phyloP scores from a whole-genome alignment of 768 basidiomycete species.

The Boletus sp. region DNA sequence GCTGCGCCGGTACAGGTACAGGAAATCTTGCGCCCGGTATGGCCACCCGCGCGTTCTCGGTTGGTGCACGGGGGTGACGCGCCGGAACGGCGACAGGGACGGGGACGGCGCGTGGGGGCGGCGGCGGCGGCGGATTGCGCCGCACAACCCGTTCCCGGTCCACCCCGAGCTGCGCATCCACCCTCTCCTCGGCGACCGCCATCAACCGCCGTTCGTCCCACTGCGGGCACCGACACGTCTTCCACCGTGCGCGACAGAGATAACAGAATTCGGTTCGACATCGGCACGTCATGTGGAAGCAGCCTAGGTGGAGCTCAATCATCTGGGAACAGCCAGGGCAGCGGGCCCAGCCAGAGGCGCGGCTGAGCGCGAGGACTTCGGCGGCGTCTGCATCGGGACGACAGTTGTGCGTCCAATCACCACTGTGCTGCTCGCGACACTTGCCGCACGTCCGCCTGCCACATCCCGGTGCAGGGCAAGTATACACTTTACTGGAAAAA shows the following conservation, averaged over 20 bases:
- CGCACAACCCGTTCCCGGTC: slow-evolving; percentile 29
- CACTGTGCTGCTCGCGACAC: slow-evolving; percentile 25
- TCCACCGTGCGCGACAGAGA: slow-evolving; percentile 56
- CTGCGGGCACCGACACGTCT: slow-evolving; percentile 57
- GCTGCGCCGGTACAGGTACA: not conserved
- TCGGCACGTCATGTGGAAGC: slow-evolving; percentile 41
- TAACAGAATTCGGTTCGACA: slow-evolving; percentile 42
- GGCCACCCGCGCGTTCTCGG: not conserved
- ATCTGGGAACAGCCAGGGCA: slow-evolving; percentile 40
- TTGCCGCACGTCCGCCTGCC: slow-evolving; percentile 21
- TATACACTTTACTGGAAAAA: slow-evolving; percentile 22
- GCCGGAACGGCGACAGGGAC: not conserved
- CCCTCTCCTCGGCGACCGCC: slow-evolving; percentile 43
- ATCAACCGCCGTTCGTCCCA: slow-evolving; percentile 54
- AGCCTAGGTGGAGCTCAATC: slow-evolving; percentile 37
- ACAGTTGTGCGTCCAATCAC: slow-evolving; percentile 25
- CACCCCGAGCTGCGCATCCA: slow-evolving; percentile 36
- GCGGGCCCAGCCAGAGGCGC: slow-evolving; percentile 32
- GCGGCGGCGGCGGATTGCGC: slow-evolving; percentile 28
- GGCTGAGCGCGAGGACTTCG: slow-evolving; percentile 28
- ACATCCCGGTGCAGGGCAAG: slow-evolving; percentile 21
- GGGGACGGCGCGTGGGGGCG: not conserved
- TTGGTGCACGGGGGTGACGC: not conserved
- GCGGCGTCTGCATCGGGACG: slow-evolving; percentile 21
- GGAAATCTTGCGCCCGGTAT: not conserved